Evolutionary conservation across 164 flowering plant genomes (phyloP), one percentile per base, ranked within the genome.

Genomic region (Brasenia schreberi): DNA sequence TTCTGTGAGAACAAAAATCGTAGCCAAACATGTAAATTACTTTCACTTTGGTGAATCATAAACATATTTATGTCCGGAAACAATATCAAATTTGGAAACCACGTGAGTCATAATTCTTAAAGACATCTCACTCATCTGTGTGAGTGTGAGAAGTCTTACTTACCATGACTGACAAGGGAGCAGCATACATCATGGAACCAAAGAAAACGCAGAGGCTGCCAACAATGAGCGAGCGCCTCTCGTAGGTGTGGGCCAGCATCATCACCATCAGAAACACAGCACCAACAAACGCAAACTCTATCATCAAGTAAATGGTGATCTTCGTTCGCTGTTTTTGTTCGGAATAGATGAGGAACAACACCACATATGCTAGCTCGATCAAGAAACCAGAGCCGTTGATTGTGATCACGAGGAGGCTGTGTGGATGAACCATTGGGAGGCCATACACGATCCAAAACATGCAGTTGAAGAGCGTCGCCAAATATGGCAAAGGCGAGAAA

Each of bases 151-250:
- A 49, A 7, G 12, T 49, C 53, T 12, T 18, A 74, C 84, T 71
- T 11, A 89, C 96, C 89, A 87, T 83, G 83, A 89, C 78, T 0
- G 85, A 64, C 19, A 87, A 62, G 0, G 96, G 96, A 0, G 96
- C 74, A 19, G 83, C 94, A 64, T 87, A 87, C 91, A 86, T 87
- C 66, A 83, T 61, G 59, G 78, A 71, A 43, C 79, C 78, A 60
- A 81, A 82, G 64, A 83, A n/a, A 3, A 86, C 77, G 69, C 81
- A 74, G 0, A 84, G 43, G 66, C 71, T 66, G 0, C 94, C 93
- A 10, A 86, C 83, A 17, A 84, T 63, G 49, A 66, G 33, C 18
- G 88, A 76, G 5, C 92, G 80, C 0, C 56, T 67, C 5, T 73
- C 60, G 64, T 67, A 53, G 2, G 81, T 73, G 62, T 87, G 87